A percentile compares a stretch with the other conserved stretches of the same genome.
Conservation (phyloP, 2,329 filamentous ascomycete species). For the Epichloe gansuensis region DNA sequence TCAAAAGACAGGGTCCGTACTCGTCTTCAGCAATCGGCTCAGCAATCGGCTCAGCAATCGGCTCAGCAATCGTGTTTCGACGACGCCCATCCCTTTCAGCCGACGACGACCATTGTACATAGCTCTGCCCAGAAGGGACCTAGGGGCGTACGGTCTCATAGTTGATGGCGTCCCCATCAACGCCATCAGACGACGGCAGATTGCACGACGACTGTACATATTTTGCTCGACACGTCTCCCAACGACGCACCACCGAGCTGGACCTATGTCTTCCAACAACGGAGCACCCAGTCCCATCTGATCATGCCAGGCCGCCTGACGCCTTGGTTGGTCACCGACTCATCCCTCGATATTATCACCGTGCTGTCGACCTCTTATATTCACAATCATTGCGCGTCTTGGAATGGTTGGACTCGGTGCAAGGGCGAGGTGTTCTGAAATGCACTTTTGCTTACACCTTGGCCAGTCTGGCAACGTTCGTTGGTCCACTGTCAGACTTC, state of each 20-base stretch:
- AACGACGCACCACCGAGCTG: not conserved
- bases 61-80: too few relatives aligned
- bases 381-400: not conserved
- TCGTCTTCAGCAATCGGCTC: too few relatives aligned
- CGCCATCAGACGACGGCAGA: slow-evolving; percentile 4
- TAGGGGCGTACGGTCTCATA: not conserved
- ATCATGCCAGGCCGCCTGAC: not conserved
- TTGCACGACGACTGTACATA: slow-evolving; percentile 1
- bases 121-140: not conserved
- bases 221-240: not conserved
- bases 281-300: not conserved
- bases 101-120: not conserved
- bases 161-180: slow-evolving; percentile 1
- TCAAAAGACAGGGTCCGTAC: too few relatives aligned
- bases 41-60: too few relatives aligned
- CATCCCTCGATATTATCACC: not conserved
- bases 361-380: not conserved
- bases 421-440: slow-evolving; percentile 66
- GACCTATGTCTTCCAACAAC: not conserved
- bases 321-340: not conserved
- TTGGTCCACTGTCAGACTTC: slow-evolving; percentile 52
- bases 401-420: slow-evolving; percentile 50
- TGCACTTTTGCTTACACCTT: slow-evolving; percentile 76
- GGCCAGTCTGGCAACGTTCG: slow-evolving; percentile 71
- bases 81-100: too few relatives aligned